Evolutionary conservation across 176 grass and related monocot species (phyloP).

Genomic region (Oryza meyeriana): DNA sequence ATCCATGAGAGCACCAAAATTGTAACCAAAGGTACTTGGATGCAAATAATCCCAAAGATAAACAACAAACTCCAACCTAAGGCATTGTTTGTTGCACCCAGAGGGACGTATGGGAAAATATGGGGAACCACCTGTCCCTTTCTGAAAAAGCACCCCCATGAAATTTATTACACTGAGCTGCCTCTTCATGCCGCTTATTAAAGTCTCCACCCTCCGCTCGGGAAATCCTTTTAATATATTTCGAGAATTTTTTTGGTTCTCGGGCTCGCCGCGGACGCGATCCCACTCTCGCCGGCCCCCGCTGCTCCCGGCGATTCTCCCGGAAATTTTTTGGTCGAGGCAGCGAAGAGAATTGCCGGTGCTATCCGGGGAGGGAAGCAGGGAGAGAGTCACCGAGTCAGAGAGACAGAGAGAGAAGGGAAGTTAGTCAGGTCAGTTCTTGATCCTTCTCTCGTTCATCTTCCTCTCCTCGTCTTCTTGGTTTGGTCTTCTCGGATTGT

Average conservation of each 20-base stretch:
- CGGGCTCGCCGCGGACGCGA: constrained; percentile 41
- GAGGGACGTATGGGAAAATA: constrained; percentile 27
- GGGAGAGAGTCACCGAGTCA: constrained; percentile 18
- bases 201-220: constrained; percentile 23
- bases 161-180: constrained; percentile 47
- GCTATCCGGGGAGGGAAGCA: background rate
- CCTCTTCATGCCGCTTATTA: constrained; percentile 42
- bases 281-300: constrained; percentile 26
- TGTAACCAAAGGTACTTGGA: background rate
- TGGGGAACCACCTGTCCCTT: background rate
- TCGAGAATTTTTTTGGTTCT: constrained; percentile 49
- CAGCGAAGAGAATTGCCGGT: constrained; percentile 24
- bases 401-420: background rate
- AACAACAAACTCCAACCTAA: constrained; percentile 7
- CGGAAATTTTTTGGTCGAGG: constrained; percentile 13
- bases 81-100: constrained; percentile 26
- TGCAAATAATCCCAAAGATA: background rate
- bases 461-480: background rate
- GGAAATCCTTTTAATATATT: constrained; percentile 27
- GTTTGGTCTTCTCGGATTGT: background rate
- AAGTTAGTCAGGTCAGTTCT: constrained; percentile 24
- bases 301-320: constrained; percentile 36
- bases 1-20: background rate
- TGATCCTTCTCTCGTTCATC: constrained; percentile 29
- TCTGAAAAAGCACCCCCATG: background rate